These are phyloP conservation scores for Pseudogymnoascus sp. DNA, from an alignment of 2,329 filamentous ascomycete genomes.

Conservation along the genomic window DNA sequence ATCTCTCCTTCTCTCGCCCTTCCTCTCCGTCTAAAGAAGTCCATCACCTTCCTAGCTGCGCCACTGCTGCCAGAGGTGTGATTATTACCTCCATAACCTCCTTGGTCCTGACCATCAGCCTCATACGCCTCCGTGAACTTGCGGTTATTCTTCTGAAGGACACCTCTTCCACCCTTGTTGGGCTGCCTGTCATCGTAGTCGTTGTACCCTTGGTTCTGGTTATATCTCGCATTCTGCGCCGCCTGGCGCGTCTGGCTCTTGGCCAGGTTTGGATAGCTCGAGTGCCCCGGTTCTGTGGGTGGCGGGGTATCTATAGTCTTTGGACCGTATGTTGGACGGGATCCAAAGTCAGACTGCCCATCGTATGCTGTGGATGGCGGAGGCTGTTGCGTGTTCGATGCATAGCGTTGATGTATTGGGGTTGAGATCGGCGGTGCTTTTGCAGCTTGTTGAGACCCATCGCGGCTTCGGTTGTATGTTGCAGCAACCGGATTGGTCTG, in stretches of 20 bases:
- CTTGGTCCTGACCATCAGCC: constrained; percentile 62
- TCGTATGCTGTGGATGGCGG: background rate
- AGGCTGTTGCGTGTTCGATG: constrained; percentile 21
- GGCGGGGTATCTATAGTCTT: constrained; percentile 39
- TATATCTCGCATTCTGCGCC: constrained; percentile 44
- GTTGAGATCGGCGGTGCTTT: constrained; percentile 33
- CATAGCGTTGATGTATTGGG: constrained; percentile 36
- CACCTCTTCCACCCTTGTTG: constrained; percentile 41
- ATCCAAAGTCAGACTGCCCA: background rate
- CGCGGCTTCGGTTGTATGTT: constrained; percentile 23
- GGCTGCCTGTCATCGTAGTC: constrained; percentile 34
- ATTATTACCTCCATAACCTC: constrained; percentile 48
- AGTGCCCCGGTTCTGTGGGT: constrained; percentile 38
- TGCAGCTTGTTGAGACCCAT: constrained; percentile 31
- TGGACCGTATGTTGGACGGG: constrained; percentile 33
- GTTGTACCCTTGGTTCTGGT: constrained; percentile 38
- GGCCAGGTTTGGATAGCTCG: constrained; percentile 1
- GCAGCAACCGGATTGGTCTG: background rate
- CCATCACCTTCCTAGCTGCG: constrained; percentile 89
- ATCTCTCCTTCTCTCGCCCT: constrained; percentile 61
- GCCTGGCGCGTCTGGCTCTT: constrained; percentile 19
- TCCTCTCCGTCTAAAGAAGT: constrained; percentile 87
- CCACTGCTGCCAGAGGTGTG: constrained; percentile 73
- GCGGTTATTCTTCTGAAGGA: constrained; percentile 78
- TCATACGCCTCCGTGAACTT: constrained; percentile 86